These are phyloP conservation scores for Panellus pusillus DNA, from an alignment of 768 basidiomycete genomes.

Conservation along the genomic window DNA sequence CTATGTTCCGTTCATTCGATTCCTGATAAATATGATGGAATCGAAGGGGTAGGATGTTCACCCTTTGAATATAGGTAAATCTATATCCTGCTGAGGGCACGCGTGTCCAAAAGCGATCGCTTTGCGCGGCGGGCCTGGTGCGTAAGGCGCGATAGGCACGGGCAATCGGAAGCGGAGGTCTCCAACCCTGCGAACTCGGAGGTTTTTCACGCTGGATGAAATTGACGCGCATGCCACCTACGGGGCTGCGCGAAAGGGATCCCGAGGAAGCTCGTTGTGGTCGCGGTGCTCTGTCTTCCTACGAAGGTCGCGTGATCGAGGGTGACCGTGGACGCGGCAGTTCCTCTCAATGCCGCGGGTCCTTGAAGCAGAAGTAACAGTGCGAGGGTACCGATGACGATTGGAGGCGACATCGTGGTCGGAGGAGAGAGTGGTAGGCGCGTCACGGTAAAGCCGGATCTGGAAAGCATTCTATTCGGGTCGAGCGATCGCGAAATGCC, in stretches of 20 bases:
- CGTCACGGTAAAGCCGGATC: too few species aligned
- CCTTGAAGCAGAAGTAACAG: constrained; percentile 8
- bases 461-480: too few species aligned
- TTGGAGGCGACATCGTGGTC: neutral
- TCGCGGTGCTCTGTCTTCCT: constrained; percentile 34
- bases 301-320: constrained; percentile 47
- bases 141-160: constrained; percentile 34
- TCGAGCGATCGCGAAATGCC: too few species aligned
- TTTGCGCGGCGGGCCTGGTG: constrained; percentile 29
- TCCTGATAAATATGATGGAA: too few species aligned
- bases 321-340: constrained; percentile 35
- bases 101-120: constrained; percentile 43
- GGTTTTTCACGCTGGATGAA: neutral
- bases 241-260: constrained; percentile 61
- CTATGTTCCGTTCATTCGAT: constrained; percentile 20
- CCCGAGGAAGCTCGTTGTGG: constrained; percentile 44
- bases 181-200: constrained; percentile 29
- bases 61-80: constrained; percentile 31
- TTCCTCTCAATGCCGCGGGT: constrained; percentile 22
- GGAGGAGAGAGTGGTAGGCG: neutral
- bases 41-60: too few species aligned
- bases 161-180: constrained; percentile 44
- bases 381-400: neutral
- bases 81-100: constrained; percentile 46
- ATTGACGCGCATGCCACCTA: constrained; percentile 27